These are phyloP conservation scores for Pseudogymnoascus sp. DNA, from an alignment of 2,329 filamentous ascomycete genomes.

Conservation along the genomic window DNA sequence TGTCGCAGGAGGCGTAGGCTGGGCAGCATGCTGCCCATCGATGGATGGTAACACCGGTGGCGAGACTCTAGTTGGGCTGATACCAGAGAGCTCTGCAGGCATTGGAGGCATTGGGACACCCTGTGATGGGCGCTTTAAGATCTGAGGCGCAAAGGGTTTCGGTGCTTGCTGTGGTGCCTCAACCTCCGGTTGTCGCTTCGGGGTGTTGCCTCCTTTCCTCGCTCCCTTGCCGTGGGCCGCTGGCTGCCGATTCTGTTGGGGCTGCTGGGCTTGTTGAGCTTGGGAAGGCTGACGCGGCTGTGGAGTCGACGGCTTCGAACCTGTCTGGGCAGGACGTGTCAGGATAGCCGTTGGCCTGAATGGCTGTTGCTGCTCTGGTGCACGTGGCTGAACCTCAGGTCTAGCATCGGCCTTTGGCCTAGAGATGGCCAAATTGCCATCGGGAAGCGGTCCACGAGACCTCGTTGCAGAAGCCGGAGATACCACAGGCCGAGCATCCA, in stretches of 20 bases:
- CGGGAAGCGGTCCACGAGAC: slow-evolving; percentile 18
- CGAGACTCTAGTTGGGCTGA: slow-evolving; percentile 26
- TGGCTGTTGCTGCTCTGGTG: not conserved
- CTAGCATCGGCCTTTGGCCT: not conserved
- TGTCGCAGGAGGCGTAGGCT: slow-evolving; percentile 33
- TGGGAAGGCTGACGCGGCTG: not conserved
- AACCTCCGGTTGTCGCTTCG: not conserved
- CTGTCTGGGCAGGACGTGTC: not conserved
- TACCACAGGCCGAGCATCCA: slow-evolving; percentile 12
- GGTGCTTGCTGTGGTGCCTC: slow-evolving; percentile 30
- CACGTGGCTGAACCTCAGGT: slow-evolving; percentile 14
- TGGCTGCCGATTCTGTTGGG: not conserved
- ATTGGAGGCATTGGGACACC: slow-evolving; percentile 24
- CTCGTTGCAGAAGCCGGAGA: slow-evolving; percentile 22
- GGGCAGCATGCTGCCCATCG: slow-evolving; percentile 1
- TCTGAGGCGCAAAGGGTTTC: slow-evolving; percentile 46
- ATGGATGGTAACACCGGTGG: slow-evolving; percentile 14
- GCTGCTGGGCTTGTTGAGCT: not conserved
- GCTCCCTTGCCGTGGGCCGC: slow-evolving; percentile 2
- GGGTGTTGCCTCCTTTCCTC: not conserved
- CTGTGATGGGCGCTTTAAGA: slow-evolving; percentile 42
- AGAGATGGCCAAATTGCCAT: slow-evolving; percentile 16
- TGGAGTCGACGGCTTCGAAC: not conserved
- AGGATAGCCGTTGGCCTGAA: slow-evolving; percentile 9
- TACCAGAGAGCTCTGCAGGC: slow-evolving; percentile 13